phyloP scores from a whole-genome alignment of 2,329 filamentous ascomycete species.

The Phyllosticta citrichinensis region DNA sequence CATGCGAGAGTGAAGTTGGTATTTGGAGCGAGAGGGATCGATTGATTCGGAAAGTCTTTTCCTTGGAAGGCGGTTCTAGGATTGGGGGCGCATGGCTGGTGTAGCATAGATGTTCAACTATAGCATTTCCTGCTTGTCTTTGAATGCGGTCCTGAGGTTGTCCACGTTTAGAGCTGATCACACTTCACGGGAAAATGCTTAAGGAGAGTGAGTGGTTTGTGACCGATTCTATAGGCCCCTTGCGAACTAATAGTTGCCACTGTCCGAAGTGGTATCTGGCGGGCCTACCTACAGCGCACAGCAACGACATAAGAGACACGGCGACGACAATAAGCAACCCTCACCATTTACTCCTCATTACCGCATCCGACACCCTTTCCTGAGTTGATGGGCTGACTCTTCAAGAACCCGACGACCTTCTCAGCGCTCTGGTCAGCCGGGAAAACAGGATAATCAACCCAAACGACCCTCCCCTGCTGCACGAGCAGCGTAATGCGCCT shows the following conservation, averaged over 20 bases:
- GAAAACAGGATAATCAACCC: constrained; percentile 36
- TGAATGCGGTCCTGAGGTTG: too few species aligned
- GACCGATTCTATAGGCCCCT: not conserved
- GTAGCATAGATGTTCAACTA: not conserved
- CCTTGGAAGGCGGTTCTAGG: not conserved
- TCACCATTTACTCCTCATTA: not conserved
- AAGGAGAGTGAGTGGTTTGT: not conserved
- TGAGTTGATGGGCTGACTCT: not conserved
- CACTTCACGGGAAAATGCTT: not conserved
- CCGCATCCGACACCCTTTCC: not conserved
- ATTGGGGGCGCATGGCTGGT: not conserved
- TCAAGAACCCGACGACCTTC: constrained; percentile 25
- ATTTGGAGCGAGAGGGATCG: not conserved
- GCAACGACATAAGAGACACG: not conserved
- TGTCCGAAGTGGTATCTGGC: not conserved
- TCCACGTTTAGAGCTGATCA: too few species aligned
- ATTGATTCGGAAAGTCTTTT: not conserved
- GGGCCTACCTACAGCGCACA: not conserved
- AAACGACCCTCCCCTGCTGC: constrained; percentile 30
- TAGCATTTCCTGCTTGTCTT: not conserved
- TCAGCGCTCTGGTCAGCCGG: constrained; percentile 31
- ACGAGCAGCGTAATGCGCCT: constrained; percentile 31
- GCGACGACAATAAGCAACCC: not conserved
- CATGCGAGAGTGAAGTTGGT: not conserved
- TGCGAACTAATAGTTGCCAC: too few species aligned